Evolutionary conservation across 2,329 filamentous ascomycete genomes (phyloP), one percentile per base, ranked within the genome.

Genomic region (Penicillium crustosum): DNA sequence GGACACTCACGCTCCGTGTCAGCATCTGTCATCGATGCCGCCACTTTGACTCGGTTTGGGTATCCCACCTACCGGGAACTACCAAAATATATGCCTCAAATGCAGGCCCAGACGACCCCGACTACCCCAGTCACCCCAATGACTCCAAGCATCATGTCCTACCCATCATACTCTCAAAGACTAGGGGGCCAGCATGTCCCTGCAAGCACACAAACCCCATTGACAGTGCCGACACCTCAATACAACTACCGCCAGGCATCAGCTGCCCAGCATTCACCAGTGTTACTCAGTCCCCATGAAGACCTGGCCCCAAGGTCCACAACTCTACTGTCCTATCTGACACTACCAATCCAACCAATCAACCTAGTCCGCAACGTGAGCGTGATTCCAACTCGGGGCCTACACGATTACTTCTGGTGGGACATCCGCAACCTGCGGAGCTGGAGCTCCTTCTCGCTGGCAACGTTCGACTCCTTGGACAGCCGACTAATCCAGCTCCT

Each of bases 321-420:
- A 4, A 93, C 87, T 10, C 81, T 96, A 57, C 81, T 92, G 66
- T 82, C 83, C 61, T 96, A 94, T 76, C 84, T 97, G 48, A 92
- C 89, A 3, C 81, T 83, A 0, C 78, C 89, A 59, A 96, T 95
- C 70, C 92, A 93, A 21, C 88, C 91, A 23, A 89, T 93, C 19
- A 88, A 89, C 41, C 81, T 96, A 35, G 91, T 96, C 38, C 89
- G 89, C 69, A 89, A 88, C 65, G 85, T 93, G 65, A 90, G 89
- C 59, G 87, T 89, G 71, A 72, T 86, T 77, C 63, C 80, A 81
- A 68, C 85, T 81, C 62, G 89, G 86, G 73, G 87, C 82, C 69
- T 84, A 82, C 75, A 88, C 68, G 91, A 88, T 73, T 87, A 96
- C 78, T 96, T 93, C 75, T 97, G 93, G 93, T 97, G 91, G 90